These are phyloP conservation scores for Epichloe aotearoae DNA, from an alignment of 2,329 filamentous ascomycete species.

Conservation along the genomic window DNA sequence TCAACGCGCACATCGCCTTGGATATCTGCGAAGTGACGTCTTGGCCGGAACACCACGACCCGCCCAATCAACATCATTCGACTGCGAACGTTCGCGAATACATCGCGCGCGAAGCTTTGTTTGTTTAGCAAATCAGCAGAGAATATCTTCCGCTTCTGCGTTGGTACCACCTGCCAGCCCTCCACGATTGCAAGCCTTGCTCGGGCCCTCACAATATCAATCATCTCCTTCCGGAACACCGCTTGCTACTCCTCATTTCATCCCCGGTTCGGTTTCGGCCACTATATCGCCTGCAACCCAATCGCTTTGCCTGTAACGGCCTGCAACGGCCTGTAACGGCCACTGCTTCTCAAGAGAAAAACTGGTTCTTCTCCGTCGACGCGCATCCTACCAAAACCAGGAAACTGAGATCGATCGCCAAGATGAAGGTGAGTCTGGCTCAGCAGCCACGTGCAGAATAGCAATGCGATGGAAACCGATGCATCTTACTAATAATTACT, in stretches of 20 bases:
- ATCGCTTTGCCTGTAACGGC: not conserved
- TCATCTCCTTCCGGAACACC: not conserved
- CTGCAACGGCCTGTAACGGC: not conserved
- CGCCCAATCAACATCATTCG: not conserved
- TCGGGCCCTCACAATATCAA: not conserved
- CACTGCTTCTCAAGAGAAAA: too few relatives aligned
- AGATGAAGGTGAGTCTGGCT: conserved; percentile 24
- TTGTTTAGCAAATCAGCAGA: too few relatives aligned
- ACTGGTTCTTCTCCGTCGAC: not conserved
- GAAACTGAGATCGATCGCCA: conserved; percentile 7
- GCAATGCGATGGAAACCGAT: not conserved
- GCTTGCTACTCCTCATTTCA: not conserved
- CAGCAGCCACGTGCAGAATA: not conserved
- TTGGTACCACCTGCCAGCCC: too few relatives aligned
- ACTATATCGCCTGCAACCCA: not conserved
- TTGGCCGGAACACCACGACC: not conserved
- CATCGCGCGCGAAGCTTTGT: not conserved
- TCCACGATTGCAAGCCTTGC: too few relatives aligned
- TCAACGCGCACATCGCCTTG: not conserved
- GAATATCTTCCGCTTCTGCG: too few relatives aligned
- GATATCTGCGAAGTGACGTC: conserved; percentile 1
- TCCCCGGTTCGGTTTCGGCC: not conserved
- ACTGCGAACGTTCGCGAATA: not conserved
- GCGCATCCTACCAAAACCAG: not conserved
- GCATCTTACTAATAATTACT: conserved; percentile 1